Conservation (phyloP, 1,284 basidiomycete genomes). For the Neonothopanus nambi region DNA sequence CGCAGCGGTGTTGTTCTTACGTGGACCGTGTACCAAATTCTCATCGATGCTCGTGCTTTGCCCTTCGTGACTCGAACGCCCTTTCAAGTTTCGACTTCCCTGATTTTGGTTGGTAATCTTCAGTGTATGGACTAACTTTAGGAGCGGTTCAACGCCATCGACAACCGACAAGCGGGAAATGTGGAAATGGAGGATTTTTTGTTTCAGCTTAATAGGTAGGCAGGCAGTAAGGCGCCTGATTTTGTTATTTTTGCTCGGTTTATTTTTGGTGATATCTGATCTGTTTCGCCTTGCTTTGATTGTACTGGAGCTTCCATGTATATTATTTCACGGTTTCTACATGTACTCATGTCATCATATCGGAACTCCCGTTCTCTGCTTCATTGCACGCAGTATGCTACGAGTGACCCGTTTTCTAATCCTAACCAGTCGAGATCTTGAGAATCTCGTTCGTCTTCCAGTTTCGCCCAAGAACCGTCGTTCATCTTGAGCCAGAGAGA, state of each 20-base stretch:
- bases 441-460: constrained; percentile 45
- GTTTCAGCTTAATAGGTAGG: background rate
- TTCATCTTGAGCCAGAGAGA: constrained; percentile 57
- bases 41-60: constrained; percentile 30
- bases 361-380: background rate
- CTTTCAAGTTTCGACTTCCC: background rate
- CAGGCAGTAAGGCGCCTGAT: background rate
- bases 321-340: background rate
- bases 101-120: background rate
- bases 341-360: background rate
- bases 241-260: background rate
- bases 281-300: too few species aligned
- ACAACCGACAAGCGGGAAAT: too few species aligned
- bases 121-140: too few species aligned
- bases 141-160: too few species aligned
- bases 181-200: too few species aligned
- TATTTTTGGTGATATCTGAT: background rate
- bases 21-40: constrained; percentile 50
- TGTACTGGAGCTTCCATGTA: background rate
- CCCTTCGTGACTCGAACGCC: constrained; percentile 10
- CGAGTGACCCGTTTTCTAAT: constrained; percentile 41
- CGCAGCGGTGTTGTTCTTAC: constrained; percentile 51
- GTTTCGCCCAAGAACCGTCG: constrained; percentile 43
- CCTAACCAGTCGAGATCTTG: constrained; percentile 71
- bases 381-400: constrained; percentile 11